These are phyloP conservation scores for Dryadomyces quercivorus DNA, from an alignment of 2,329 filamentous ascomycete species.

Conservation along the genomic window DNA sequence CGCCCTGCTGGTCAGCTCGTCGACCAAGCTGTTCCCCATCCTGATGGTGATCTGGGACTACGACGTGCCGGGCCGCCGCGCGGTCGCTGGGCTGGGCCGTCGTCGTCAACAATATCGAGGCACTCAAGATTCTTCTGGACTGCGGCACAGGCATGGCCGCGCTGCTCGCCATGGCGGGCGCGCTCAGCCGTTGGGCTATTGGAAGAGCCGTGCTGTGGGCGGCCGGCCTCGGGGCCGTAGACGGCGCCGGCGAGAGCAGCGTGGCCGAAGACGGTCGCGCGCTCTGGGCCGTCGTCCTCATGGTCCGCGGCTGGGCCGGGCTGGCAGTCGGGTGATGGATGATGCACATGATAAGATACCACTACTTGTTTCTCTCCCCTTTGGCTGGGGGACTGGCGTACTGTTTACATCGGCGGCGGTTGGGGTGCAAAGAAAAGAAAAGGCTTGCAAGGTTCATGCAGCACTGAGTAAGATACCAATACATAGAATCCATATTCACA, in stretches of 20 bases:
- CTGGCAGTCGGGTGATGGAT: slow-evolving; percentile 37
- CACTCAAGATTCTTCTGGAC: slow-evolving; percentile 80
- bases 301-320: slow-evolving; percentile 48
- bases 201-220: slow-evolving; percentile 58
- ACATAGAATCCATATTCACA: too few relatives aligned
- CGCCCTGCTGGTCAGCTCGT: slow-evolving; percentile 65
- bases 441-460: neutral
- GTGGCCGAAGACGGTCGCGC: slow-evolving; percentile 46
- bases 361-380: neutral
- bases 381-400: too few relatives aligned
- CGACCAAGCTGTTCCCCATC: slow-evolving; percentile 91
- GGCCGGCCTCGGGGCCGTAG: slow-evolving; percentile 54
- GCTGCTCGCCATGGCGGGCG: slow-evolving; percentile 64
- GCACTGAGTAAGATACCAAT: too few relatives aligned
- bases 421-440: neutral
- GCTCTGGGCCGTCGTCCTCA: slow-evolving; percentile 42
- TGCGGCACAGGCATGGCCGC: slow-evolving; percentile 75
- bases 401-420: too few relatives aligned
- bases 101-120: slow-evolving; percentile 89
- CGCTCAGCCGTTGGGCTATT: slow-evolving; percentile 62
- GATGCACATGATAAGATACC: neutral
- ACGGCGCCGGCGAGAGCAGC: slow-evolving; percentile 39
- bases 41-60: slow-evolving; percentile 96
- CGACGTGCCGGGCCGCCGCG: slow-evolving; percentile 67
- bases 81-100: slow-evolving; percentile 75